These are phyloP conservation scores for Amphichorda felina DNA, from an alignment of 2,329 filamentous ascomycete species.

Conservation along the genomic window DNA sequence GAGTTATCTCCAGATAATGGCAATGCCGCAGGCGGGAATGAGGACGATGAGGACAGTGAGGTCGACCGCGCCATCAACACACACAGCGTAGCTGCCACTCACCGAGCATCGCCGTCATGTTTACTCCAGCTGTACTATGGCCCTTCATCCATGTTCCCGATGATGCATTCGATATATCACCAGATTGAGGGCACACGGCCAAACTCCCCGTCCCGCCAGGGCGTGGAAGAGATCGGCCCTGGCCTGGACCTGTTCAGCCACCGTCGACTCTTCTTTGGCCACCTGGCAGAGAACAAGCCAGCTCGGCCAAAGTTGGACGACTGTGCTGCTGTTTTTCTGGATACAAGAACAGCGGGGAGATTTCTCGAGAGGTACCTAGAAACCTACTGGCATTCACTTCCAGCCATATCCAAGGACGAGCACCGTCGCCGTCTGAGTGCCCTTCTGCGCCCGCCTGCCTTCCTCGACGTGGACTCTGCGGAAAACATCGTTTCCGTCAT, in stretches of 20 bases:
- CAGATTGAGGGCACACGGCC: conserved; percentile 16
- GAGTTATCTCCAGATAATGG: too few species aligned
- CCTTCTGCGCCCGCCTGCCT: conserved; percentile 17
- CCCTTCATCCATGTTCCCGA: conserved; percentile 30
- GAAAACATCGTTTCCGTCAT: conserved; percentile 24
- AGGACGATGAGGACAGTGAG: background rate
- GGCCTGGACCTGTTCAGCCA: conserved; percentile 18
- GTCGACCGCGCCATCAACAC: conserved; percentile 14
- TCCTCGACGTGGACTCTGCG: conserved; percentile 18
- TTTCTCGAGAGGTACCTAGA: conserved; percentile 27
- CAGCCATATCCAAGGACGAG: conserved; percentile 19
- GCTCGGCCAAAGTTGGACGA: conserved; percentile 3
- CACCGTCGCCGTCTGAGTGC: conserved; percentile 21
- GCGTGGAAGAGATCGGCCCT: conserved; percentile 16
- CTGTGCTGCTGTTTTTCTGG: conserved; percentile 20
- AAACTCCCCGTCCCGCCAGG: conserved; percentile 10
- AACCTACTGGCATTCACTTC: conserved; percentile 24
- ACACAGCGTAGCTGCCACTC: conserved; percentile 31
- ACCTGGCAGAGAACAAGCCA: conserved; percentile 13
- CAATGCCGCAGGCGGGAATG: background rate
- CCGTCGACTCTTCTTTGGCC: conserved; percentile 17
- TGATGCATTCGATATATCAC: conserved; percentile 20
- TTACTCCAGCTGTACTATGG: conserved; percentile 32
- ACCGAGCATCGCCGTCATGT: conserved; percentile 29
- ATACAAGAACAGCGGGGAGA: conserved; percentile 21